A percentile compares a stretch with the other conserved stretches of the same genome.
These are phyloP conservation scores for Talaromyces adpressus DNA, from an alignment of 495 filamentous ascomycete species.

Conservation along the genomic window DNA sequence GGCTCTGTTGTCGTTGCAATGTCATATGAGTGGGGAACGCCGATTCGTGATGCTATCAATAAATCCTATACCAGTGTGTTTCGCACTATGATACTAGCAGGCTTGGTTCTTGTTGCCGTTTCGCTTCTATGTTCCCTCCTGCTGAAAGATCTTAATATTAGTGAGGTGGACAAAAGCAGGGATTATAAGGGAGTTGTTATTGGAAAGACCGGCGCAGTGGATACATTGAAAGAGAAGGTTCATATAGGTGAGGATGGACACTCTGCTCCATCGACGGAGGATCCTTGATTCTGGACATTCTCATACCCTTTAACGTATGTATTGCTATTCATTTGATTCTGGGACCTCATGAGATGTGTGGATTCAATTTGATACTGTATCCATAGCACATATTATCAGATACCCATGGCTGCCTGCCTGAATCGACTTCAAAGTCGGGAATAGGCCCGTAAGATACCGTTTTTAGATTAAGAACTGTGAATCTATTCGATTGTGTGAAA, in stretches of 20 bases:
- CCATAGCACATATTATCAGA: not conserved
- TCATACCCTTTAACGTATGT: not conserved
- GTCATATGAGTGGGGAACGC: conserved; percentile 2
- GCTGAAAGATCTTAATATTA: not conserved
- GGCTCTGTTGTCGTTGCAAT: not conserved
- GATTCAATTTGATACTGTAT: not conserved
- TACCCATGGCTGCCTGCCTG: not conserved
- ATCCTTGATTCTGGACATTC: not conserved
- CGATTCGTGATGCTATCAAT: conserved; percentile 4
- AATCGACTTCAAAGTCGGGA: no score
- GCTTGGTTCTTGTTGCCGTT: conserved; percentile 1
- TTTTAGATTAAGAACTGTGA: no score
- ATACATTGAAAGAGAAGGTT: conserved; percentile 1
- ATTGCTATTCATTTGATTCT: not conserved
- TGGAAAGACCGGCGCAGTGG: conserved; percentile 5
- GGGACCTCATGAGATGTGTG: not conserved
- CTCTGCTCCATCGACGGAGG: not conserved
- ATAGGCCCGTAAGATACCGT: no score
- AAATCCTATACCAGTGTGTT: conserved; percentile 3
- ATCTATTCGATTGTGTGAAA: no score
- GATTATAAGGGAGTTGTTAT: conserved; percentile 6
- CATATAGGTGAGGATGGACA: not conserved
- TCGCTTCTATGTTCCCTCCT: not conserved
- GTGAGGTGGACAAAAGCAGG: not conserved
- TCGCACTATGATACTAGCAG: conserved; percentile 1